phyloP scores from a whole-genome alignment of 192 early-diverging fungal species.

The Mortierella claussenii region DNA sequence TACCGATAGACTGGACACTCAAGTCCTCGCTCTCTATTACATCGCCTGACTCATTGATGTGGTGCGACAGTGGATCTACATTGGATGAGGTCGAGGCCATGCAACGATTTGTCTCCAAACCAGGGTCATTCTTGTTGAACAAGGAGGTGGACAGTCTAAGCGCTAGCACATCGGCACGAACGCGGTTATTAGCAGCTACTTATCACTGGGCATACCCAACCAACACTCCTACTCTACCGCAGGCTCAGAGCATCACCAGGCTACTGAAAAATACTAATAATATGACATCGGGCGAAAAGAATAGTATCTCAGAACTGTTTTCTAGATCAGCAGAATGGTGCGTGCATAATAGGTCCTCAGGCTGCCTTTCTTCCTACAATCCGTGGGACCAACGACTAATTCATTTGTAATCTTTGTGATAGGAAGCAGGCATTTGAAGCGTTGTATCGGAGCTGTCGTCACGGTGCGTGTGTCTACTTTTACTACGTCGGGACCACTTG shows the following conservation, averaged over 20 bases:
- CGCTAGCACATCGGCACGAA: background rate
- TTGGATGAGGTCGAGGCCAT: conserved; percentile 31
- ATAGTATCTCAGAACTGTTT: conserved; percentile 28
- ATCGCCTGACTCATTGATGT: conserved; percentile 16
- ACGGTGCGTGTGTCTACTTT: conserved; percentile 46
- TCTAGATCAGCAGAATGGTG: conserved; percentile 42
- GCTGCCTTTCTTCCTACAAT: background rate
- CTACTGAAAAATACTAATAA: conserved; percentile 25
- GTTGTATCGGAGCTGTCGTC: conserved; percentile 28
- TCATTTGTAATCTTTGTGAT: too few species aligned
- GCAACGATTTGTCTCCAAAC: conserved; percentile 19
- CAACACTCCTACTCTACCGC: conserved; percentile 25
- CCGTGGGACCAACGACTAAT: too few species aligned
- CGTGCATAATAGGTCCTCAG: background rate
- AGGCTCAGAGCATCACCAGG: conserved; percentile 38
- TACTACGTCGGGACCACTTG: conserved; percentile 44
- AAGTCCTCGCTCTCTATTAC: conserved; percentile 22
- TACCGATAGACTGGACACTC: conserved; percentile 40
- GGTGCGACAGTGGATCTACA: conserved; percentile 27
- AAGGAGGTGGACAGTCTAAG: background rate
- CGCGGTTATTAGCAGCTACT: conserved; percentile 9
- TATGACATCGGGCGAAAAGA: conserved; percentile 27
- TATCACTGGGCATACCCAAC: conserved; percentile 43
- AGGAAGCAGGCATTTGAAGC: conserved; percentile 50
- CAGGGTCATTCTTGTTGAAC: background rate